Evolutionary conservation across 2,329 filamentous ascomycete species (phyloP).

Genomic region (Talaromyces islandicus): DNA sequence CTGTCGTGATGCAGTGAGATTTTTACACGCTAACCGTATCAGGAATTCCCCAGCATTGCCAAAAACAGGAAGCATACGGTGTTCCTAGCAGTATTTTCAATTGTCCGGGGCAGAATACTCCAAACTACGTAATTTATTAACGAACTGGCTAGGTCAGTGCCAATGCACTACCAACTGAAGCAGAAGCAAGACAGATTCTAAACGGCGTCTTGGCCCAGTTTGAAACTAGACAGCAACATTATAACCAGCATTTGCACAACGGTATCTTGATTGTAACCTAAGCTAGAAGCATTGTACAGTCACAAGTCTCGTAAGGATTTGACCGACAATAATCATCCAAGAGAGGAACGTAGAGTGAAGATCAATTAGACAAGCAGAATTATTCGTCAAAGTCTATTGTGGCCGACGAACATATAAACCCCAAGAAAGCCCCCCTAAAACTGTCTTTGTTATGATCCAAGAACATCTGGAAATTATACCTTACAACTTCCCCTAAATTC

Average conservation of each 20-base stretch:
- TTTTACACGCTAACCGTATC: not conserved
- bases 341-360: not conserved
- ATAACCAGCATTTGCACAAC: not conserved
- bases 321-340: not conserved
- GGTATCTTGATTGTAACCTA: not conserved
- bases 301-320: not conserved
- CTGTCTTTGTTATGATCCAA: not conserved
- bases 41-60: not conserved
- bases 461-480: not conserved
- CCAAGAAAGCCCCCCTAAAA: not conserved
- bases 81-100: no score
- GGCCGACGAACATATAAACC: not conserved
- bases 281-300: not conserved
- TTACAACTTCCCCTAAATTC: not conserved
- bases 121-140: not conserved
- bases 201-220: not conserved
- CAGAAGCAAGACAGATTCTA: not conserved
- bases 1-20: not conserved
- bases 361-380: not conserved
- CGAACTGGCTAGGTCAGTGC: fast-evolving
- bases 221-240: not conserved
- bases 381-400: not conserved
- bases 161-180: no score
- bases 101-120: not conserved
- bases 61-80: not conserved